phyloP scores from a whole-genome alignment of 2,329 filamentous ascomycete species.

The Paracoccidioides lutzii region DNA sequence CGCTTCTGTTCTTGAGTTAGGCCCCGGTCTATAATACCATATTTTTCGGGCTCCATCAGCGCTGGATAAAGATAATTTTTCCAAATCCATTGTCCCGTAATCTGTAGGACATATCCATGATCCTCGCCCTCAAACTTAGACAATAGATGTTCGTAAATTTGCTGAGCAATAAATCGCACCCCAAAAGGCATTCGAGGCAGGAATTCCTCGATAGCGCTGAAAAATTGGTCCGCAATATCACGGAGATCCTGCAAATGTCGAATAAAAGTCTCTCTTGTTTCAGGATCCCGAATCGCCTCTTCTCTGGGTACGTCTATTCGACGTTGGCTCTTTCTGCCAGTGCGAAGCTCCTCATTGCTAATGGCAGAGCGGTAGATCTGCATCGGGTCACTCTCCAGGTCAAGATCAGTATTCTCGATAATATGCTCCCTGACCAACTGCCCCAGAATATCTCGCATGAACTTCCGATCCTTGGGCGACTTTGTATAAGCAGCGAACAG shows the following conservation, averaged over 20 bases:
- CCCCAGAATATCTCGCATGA: slow-evolving; percentile 72
- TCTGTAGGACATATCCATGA: slow-evolving; percentile 62
- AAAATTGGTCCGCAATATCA: slow-evolving; percentile 87
- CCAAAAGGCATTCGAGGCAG: slow-evolving; percentile 86
- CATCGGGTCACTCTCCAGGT: slow-evolving; percentile 92
- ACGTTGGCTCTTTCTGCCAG: slow-evolving; percentile 68
- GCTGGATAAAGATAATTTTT: slow-evolving; percentile 86
- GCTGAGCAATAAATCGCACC: slow-evolving; percentile 72
- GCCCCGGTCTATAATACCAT: slow-evolving; percentile 80
- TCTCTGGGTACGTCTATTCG: slow-evolving; percentile 79
- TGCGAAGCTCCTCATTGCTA: slow-evolving; percentile 93
- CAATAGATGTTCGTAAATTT: slow-evolving; percentile 68
- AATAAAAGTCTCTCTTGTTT: slow-evolving; percentile 86
- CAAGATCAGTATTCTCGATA: slow-evolving; percentile 77
- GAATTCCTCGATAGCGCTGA: slow-evolving; percentile 66
- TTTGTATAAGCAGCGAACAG: slow-evolving; percentile 77
- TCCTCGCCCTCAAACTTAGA: slow-evolving; percentile 69
- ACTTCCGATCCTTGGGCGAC: slow-evolving; percentile 84
- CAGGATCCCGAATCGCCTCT: slow-evolving; percentile 86
- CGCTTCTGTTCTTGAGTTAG: slow-evolving; percentile 85
- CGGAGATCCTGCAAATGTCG: slow-evolving; percentile 86
- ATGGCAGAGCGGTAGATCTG: slow-evolving; percentile 93
- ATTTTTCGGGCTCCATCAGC: slow-evolving; percentile 77
- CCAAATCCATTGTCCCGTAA: slow-evolving; percentile 87
- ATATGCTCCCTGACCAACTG: slow-evolving; percentile 82